Conservation (phyloP, 495 filamentous ascomycete genomes). For the Aspergillus sclerotiicarbonarius region DNA sequence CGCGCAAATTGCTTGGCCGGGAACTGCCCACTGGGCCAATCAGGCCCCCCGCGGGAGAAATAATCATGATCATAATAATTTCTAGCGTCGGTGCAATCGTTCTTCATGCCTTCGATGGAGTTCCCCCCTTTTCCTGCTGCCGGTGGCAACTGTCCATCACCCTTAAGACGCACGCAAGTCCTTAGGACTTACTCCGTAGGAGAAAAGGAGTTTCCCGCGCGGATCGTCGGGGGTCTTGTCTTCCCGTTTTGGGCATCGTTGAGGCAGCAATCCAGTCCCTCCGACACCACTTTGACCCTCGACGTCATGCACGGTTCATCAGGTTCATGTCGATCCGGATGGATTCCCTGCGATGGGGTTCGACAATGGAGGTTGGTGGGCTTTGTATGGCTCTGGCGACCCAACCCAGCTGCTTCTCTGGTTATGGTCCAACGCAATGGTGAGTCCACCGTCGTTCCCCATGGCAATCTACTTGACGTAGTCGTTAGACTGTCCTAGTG, state of each 20-base stretch:
- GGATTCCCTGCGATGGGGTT: not conserved
- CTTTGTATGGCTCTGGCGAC: too few species aligned
- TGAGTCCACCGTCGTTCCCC: not conserved
- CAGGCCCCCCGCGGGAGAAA: not conserved
- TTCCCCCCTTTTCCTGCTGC: slow-evolving; percentile 7
- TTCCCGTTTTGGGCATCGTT: slow-evolving; percentile 4
- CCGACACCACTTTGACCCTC: slow-evolving; percentile 4
- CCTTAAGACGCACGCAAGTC: not conserved
- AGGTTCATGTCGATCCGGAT: slow-evolving; percentile 16
- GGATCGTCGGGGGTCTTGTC: slow-evolving; percentile 11
- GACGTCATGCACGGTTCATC: slow-evolving; percentile 29
- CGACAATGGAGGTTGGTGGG: not conserved
- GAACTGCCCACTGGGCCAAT: slow-evolving; percentile 12
- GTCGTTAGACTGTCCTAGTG: not conserved
- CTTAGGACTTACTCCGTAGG: not conserved
- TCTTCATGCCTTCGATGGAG: slow-evolving; percentile 13
- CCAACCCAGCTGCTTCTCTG: too few species aligned
- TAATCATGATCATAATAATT: not conserved
- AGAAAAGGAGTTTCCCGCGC: slow-evolving; percentile 15
- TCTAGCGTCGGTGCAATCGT: slow-evolving; percentile 11
- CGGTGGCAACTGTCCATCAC: slow-evolving; percentile 13
- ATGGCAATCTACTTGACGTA: slow-evolving; percentile 1
- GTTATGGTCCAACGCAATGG: too few species aligned
- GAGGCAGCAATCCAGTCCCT: slow-evolving; percentile 6
- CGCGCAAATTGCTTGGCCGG: slow-evolving; percentile 7